Conservation (phyloP, 345 rosid genomes). For the Boechera divaricarpa region DNA sequence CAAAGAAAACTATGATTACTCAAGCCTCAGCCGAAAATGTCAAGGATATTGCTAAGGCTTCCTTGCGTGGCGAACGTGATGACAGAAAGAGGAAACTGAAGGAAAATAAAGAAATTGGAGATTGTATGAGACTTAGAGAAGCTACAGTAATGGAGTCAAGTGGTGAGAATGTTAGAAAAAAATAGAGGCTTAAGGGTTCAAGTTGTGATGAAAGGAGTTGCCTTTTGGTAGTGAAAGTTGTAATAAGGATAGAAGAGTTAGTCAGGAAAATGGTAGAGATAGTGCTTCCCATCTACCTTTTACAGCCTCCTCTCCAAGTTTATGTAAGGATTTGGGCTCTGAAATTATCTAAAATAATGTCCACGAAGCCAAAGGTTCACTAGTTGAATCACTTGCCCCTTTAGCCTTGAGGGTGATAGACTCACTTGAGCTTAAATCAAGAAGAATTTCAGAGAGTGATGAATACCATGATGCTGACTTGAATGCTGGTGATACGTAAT, state of each 20-base stretch:
- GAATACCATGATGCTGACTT: conserved; percentile 38
- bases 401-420: conserved; percentile 50
- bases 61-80: conserved; percentile 47
- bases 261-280: conserved; percentile 43
- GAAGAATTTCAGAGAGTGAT: conserved; percentile 41
- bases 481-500: conserved; percentile 34
- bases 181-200: conserved; percentile 64
- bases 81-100: conserved; percentile 67
- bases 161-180: conserved; percentile 60
- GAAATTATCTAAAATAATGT: conserved; percentile 43
- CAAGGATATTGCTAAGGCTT: conserved; percentile 42
- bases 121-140: conserved; percentile 45
- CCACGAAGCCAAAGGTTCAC: conserved; percentile 54
- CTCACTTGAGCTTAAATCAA: conserved; percentile 45
- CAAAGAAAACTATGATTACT: conserved; percentile 40
- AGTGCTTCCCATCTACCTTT: conserved; percentile 41
- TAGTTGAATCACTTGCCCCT: conserved; percentile 62
- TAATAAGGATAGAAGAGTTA: conserved; percentile 51
- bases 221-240: no score
- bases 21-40: conserved; percentile 49
- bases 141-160: conserved; percentile 47
- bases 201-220: conserved; percentile 46
- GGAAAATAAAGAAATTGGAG: conserved; percentile 51
- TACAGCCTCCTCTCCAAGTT: conserved; percentile 68
- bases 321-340: conserved; percentile 73